A percentile compares a stretch with the other conserved stretches of the same genome.
Conservation (phyloP, 441 rosid genomes). For the Adansonia rubrostipa region DNA sequence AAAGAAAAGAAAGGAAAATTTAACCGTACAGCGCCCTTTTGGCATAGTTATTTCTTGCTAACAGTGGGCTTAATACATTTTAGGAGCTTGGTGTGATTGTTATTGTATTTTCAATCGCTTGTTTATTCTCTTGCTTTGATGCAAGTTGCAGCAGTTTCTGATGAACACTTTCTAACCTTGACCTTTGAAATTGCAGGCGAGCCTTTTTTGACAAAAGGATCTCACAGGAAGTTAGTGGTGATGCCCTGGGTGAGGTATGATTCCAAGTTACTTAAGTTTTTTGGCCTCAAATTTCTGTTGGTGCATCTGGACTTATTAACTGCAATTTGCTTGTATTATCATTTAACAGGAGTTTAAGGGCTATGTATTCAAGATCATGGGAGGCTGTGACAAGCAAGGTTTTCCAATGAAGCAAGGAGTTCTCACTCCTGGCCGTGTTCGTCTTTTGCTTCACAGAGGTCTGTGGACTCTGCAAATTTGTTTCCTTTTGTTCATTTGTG, state of each 20-base stretch:
- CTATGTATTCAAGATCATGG: slow-evolving; percentile 62
- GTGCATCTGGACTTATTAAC: background rate
- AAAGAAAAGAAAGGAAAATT: too few relatives aligned
- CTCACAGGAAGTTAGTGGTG: slow-evolving; percentile 63
- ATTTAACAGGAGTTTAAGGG: slow-evolving; percentile 58
- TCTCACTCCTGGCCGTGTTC: slow-evolving; percentile 56
- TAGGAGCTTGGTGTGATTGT: background rate
- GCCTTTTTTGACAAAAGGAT: slow-evolving; percentile 63
- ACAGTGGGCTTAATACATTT: background rate
- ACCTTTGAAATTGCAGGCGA: slow-evolving; percentile 39
- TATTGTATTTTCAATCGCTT: background rate
- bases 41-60: background rate
- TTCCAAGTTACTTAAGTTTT: background rate
- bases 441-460: slow-evolving; percentile 56
- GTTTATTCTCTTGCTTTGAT: background rate
- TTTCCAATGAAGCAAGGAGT: slow-evolving; percentile 76
- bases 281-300: background rate
- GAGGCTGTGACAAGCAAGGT: slow-evolving; percentile 70
- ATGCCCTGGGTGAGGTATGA: slow-evolving; percentile 57
- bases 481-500: background rate
- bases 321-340: background rate
- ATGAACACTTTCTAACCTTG: background rate
- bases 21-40: background rate
- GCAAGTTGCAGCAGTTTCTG: background rate
- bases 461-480: background rate